Conservation (phyloP, 2,329 filamentous ascomycete species). For the Rugonectria rugulosa region DNA sequence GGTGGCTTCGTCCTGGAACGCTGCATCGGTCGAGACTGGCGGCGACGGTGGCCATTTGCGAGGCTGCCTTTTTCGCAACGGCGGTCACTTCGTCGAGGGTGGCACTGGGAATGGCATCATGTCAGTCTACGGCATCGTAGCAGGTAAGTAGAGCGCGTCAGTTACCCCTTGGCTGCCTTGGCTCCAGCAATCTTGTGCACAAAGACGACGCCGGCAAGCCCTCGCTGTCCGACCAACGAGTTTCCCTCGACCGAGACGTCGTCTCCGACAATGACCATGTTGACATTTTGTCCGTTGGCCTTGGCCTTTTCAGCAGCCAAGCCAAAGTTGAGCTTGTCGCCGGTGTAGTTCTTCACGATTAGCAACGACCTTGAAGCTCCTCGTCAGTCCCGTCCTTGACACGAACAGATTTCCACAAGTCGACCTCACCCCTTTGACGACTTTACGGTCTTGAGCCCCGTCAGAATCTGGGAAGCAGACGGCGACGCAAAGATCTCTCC, state of each 20-base stretch:
- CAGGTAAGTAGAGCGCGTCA: neutral
- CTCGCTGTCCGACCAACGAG: conserved; percentile 33
- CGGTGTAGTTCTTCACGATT: conserved; percentile 40
- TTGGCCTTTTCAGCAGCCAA: conserved; percentile 41
- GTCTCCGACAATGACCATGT: conserved; percentile 36
- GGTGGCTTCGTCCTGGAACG: conserved; percentile 30
- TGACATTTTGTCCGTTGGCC: conserved; percentile 31
- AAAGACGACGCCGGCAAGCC: conserved; percentile 35
- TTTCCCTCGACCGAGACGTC: conserved; percentile 37
- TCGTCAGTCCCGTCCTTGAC: too few species aligned
- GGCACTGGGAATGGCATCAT: conserved; percentile 15
- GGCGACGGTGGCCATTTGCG: conserved; percentile 37
- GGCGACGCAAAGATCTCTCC: conserved; percentile 38
- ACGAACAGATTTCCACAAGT: too few species aligned
- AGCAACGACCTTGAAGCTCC: conserved; percentile 32
- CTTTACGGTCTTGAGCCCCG: conserved; percentile 30
- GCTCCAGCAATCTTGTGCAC: conserved; percentile 37
- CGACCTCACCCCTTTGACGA: conserved; percentile 31
- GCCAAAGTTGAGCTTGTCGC: conserved; percentile 40
- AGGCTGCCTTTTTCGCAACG: conserved; percentile 27
- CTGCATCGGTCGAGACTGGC: conserved; percentile 36
- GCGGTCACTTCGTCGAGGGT: conserved; percentile 28
- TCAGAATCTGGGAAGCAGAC: conserved; percentile 33
- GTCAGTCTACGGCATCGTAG: conserved; percentile 9
- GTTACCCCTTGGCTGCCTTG: conserved; percentile 33